phyloP scores from a whole-genome alignment of 2,329 filamentous ascomycete species.

The Calonectria montana region DNA sequence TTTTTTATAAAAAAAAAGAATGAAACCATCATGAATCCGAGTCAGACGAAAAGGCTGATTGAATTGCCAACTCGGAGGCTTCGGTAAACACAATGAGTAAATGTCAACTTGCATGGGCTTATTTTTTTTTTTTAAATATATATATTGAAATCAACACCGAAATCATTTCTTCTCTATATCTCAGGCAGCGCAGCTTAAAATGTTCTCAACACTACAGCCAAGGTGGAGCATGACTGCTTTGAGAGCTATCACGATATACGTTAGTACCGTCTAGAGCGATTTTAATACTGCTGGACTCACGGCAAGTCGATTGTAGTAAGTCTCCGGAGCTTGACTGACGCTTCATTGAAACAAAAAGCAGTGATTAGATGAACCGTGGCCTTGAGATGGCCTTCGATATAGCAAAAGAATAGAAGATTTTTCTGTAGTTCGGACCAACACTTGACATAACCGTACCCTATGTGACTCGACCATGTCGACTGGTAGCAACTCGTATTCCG shows the following conservation, averaged over 20 bases:
- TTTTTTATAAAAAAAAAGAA: too few relatives aligned
- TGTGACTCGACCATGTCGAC: not conserved
- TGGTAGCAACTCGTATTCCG: conserved; percentile 37
- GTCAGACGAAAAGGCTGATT: too few relatives aligned
- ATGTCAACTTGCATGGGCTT: too few relatives aligned
- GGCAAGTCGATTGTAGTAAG: not conserved
- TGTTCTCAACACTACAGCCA: too few relatives aligned
- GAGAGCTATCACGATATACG: conserved; percentile 40
- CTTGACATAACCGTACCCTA: conserved; percentile 4
- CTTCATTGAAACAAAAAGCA: not conserved
- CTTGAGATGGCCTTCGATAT: not conserved
- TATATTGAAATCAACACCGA: too few relatives aligned
- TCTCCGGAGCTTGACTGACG: not conserved
- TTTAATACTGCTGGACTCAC: not conserved
- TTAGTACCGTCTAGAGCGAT: conserved; percentile 31
- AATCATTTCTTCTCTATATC: too few relatives aligned
- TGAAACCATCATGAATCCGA: too few relatives aligned
- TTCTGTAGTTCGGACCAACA: not conserved
- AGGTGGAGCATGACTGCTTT: not conserved
- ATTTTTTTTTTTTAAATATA: too few relatives aligned
- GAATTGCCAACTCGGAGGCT: too few relatives aligned
- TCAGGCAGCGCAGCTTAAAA: too few relatives aligned
- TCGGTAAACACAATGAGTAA: too few relatives aligned
- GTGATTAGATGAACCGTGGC: not conserved
- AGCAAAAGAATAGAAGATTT: conserved; percentile 1